A percentile compares a stretch with the other conserved stretches of the same genome.
Evolutionary conservation across 306 rosid genomes (phyloP).

Genomic region (Castanopsis chinensis): DNA sequence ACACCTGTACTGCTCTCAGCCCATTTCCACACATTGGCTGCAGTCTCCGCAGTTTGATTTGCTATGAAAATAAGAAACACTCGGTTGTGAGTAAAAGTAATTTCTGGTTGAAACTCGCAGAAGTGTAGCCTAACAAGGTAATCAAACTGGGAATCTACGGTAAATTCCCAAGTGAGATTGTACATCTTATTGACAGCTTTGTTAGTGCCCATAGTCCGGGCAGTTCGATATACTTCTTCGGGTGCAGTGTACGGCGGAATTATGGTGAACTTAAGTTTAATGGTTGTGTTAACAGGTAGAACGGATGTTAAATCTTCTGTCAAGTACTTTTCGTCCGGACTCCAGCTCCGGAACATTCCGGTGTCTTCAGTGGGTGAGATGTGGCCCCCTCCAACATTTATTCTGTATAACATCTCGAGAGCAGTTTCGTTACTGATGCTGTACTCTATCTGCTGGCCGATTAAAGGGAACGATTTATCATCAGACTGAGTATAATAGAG

Average conservation of each 20-base stretch:
- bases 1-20: constrained; percentile 12
- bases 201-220: no score
- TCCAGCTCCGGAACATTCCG: constrained; percentile 39
- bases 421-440: constrained; percentile 15
- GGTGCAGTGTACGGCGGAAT: no score
- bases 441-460: background rate
- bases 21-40: background rate
- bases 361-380: constrained; percentile 33
- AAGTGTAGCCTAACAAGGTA: no score
- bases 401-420: constrained; percentile 34
- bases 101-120: no score
- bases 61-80: constrained; percentile 27
- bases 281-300: no score
- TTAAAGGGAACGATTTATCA: constrained; percentile 5
- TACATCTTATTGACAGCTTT: rapidly evolving
- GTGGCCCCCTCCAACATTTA: constrained; percentile 35
- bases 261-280: rapidly evolving
- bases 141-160: rapidly evolving
- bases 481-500: constrained; percentile 24
- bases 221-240: rapidly evolving
- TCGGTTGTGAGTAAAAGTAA: rapidly evolving
- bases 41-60: constrained; percentile 25
- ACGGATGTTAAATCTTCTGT: rapidly evolving
- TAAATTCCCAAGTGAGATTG: no score
- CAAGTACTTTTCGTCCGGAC: background rate